These are phyloP conservation scores for Pythium grandisporangium DNA, from an alignment of 352 stramenopile species.

Conservation along the genomic window DNA sequence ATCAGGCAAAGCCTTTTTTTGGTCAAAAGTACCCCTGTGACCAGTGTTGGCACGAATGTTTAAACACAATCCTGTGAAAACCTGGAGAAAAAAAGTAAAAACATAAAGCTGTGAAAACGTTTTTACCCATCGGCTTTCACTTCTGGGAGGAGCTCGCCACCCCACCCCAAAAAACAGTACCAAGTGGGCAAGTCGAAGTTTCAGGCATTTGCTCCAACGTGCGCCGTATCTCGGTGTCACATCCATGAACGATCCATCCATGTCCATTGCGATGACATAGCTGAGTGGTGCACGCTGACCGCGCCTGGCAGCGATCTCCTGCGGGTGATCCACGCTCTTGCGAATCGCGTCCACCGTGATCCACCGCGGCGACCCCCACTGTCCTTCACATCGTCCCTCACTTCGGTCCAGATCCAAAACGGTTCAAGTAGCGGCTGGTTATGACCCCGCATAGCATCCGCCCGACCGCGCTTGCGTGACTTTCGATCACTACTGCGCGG, in stretches of 20 bases:
- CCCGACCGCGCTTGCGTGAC: too few relatives aligned
- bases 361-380: too few relatives aligned
- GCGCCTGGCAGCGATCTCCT: conserved; percentile 36
- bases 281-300: conserved; percentile 38
- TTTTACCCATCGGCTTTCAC: too few relatives aligned
- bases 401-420: conserved; percentile 60
- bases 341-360: conserved; percentile 44
- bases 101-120: too few relatives aligned
- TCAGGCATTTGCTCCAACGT: conserved; percentile 54
- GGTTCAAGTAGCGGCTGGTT: background rate
- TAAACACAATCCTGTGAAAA: too few relatives aligned
- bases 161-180: too few relatives aligned
- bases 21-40: too few relatives aligned
- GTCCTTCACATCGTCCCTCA: conserved; percentile 35
- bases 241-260: conserved; percentile 38
- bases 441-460: background rate
- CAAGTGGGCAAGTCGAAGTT: conserved; percentile 39
- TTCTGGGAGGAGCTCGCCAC: too few relatives aligned
- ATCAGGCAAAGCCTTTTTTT: too few relatives aligned
- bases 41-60: too few relatives aligned
- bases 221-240: conserved; percentile 51
- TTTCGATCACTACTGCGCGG: conserved; percentile 4
- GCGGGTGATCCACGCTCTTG: conserved; percentile 32
- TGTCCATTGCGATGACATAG: conserved; percentile 55
- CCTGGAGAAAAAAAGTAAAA: too few relatives aligned